A percentile compares a stretch with the other conserved stretches of the same genome.
Conservation (phyloP, 2,329 filamentous ascomycete genomes). For the Tolypocladium tropicale region DNA sequence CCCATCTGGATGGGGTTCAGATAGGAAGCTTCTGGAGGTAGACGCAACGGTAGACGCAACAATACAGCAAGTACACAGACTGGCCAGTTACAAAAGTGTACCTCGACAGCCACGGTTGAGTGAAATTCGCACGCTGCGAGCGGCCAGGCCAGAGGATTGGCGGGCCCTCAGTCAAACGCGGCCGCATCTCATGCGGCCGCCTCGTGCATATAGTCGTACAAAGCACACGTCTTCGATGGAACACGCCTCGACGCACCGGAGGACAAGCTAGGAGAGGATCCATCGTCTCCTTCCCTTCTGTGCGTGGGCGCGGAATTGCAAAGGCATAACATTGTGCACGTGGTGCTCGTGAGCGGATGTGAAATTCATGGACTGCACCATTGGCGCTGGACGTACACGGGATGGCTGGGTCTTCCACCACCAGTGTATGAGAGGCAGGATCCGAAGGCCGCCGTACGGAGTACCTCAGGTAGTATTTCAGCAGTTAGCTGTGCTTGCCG, state of each 20-base stretch:
- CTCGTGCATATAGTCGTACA: neutral
- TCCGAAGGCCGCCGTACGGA: too few relatives aligned
- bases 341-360: neutral
- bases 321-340: neutral
- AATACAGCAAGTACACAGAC: neutral
- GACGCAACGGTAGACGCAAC: neutral
- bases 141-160: neutral
- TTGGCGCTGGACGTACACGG: neutral
- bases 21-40: neutral
- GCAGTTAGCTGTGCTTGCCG: too few relatives aligned
- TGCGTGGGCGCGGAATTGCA: neutral
- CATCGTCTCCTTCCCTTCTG: neutral
- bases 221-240: neutral
- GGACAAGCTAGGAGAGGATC: neutral
- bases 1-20: too few relatives aligned
- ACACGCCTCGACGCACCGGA: neutral
- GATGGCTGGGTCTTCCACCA: neutral
- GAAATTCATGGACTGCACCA: neutral
- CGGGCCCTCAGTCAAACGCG: neutral
- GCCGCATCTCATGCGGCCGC: slow-evolving; percentile 2
- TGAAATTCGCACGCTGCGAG: neutral
- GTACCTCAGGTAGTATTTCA: too few relatives aligned
- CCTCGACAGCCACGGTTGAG: neutral
- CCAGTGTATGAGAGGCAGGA: too few relatives aligned
- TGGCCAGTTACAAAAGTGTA: neutral